Evolutionary conservation across 2,329 filamentous ascomycete species (phyloP), one percentile per base, ranked within the genome.

Genomic region (Penicillium griseofulvum): DNA sequence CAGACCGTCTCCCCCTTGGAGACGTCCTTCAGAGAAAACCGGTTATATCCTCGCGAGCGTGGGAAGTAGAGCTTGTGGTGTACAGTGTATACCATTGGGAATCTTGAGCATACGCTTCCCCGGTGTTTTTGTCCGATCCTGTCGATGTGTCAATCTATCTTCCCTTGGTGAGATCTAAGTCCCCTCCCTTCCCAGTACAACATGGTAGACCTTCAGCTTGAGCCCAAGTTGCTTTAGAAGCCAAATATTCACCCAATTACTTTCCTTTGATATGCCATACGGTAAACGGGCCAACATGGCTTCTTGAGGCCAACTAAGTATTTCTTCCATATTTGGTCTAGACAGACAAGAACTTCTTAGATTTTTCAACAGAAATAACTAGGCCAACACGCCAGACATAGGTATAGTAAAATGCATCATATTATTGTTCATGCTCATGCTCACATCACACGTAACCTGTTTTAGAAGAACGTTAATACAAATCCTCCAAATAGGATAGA

Each of bases 361-460:
- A 54, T 55, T 59, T 55, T 54, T 43, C 14, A 52, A 42, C 36
- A 46, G 26, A 51, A 39, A 49, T 47, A 46, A 47, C 54, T 49
- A 58, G 52, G 19, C 26, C 22, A 51, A 45, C 52, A 51, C 39
- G 47, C 47, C 26, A 45, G 26, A 43, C 28, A 33, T 39, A 34
- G 28, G 50, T n/a, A 46, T 45, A 50, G 47, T 39, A 56, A 68
- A 63, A 70, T 58, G 64, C 59, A 64, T 65, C 63, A 61, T 63
- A 66, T 66, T 61, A 66, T 65, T 63, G 54, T 65, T 70, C 63
- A 68, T 71, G 54, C 64, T 70, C 64, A 68, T 71, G 56, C 58
- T 66, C 62, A 58, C 59, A 69, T 72, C 70, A 72, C 59, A 72
- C 70, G 53, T 72, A 72, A 67, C 70, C 70, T 72, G 49, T 24